Evolutionary conservation across 1,284 basidiomycete genomes (phyloP).

Genomic region (Afroboletus lepidellus): DNA sequence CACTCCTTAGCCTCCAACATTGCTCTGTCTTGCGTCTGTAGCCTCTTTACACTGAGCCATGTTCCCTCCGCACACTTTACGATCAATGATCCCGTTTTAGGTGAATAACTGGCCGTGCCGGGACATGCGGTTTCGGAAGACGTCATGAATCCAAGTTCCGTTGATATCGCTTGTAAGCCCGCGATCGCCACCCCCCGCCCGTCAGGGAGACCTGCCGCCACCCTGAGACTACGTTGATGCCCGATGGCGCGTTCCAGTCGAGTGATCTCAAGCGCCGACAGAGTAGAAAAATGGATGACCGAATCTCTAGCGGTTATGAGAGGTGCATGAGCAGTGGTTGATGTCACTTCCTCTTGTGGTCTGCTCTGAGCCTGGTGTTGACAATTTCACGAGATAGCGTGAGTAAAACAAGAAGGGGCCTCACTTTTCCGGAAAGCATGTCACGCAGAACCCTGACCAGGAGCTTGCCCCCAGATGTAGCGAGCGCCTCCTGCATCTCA

Average conservation of each 20-base stretch:
- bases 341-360: slow-evolving; percentile 44
- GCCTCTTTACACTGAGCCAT: slow-evolving; percentile 24
- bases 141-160: slow-evolving; percentile 1
- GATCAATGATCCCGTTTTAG: slow-evolving; percentile 15
- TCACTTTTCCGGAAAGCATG: slow-evolving; percentile 46
- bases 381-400: background rate
- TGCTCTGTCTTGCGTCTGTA: slow-evolving; percentile 33
- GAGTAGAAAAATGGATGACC: slow-evolving; percentile 53
- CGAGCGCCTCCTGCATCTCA: slow-evolving; percentile 60
- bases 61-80: slow-evolving; percentile 25
- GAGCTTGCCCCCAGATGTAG: slow-evolving; percentile 58
- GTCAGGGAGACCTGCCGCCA: slow-evolving; percentile 44
- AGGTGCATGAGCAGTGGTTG: slow-evolving; percentile 38
- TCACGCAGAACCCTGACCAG: slow-evolving; percentile 69
- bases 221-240: slow-evolving; percentile 35
- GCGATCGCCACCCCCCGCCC: slow-evolving; percentile 36
- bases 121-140: slow-evolving; percentile 1
- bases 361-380: slow-evolving; percentile 41
- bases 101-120: slow-evolving; percentile 22
- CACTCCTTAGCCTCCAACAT: slow-evolving; percentile 34
- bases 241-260: slow-evolving; percentile 65
- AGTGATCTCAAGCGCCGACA: slow-evolving; percentile 57
- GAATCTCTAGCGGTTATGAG: slow-evolving; percentile 40
- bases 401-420: slow-evolving; percentile 34
- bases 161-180: slow-evolving; percentile 16